Evolutionary conservation across 352 stramenopile genomes (phyloP).

Genomic region (Pythium aristosporum): DNA sequence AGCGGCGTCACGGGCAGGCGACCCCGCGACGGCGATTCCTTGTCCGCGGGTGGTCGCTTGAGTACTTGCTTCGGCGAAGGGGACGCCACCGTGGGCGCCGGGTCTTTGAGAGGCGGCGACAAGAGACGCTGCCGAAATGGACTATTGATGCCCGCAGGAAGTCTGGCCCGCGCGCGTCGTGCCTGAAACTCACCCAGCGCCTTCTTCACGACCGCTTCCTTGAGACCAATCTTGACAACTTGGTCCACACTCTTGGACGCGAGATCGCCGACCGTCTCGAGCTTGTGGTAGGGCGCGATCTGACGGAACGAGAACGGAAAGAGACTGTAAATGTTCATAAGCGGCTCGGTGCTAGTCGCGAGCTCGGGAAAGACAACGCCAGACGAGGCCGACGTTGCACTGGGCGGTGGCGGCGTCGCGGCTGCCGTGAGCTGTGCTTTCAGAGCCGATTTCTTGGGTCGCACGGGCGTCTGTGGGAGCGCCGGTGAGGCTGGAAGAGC

Average conservation of each 20-base stretch:
- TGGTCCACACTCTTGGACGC: slow-evolving; percentile 45
- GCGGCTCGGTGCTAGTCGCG: slow-evolving; percentile 42
- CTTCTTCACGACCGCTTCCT: slow-evolving; percentile 49
- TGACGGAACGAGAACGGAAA: slow-evolving; percentile 55
- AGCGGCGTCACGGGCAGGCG: slow-evolving; percentile 25
- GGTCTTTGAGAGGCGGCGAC: slow-evolving; percentile 16
- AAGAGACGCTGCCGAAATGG: slow-evolving; percentile 34
- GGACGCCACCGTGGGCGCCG: slow-evolving; percentile 12
- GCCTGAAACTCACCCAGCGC: slow-evolving; percentile 57
- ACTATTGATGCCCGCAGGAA: slow-evolving; percentile 30
- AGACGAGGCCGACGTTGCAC: neutral
- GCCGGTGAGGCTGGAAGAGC: neutral
- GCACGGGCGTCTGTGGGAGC: slow-evolving; percentile 8
- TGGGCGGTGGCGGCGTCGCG: slow-evolving; percentile 1
- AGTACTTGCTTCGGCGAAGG: slow-evolving; percentile 35
- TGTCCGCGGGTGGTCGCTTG: slow-evolving; percentile 33
- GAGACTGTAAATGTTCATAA: slow-evolving; percentile 46
- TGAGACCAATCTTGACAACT: slow-evolving; percentile 59
- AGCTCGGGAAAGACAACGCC: slow-evolving; percentile 49
- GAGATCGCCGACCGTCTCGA: slow-evolving; percentile 71
- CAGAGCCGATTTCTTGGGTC: slow-evolving; percentile 5
- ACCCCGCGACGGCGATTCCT: slow-evolving; percentile 3
- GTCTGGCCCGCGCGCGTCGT: slow-evolving; percentile 37
- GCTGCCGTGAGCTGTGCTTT: neutral
- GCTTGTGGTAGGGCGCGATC: slow-evolving; percentile 64